phyloP scores from a whole-genome alignment of 2,329 filamentous ascomycete genomes.

The Didymella keratinophila region DNA sequence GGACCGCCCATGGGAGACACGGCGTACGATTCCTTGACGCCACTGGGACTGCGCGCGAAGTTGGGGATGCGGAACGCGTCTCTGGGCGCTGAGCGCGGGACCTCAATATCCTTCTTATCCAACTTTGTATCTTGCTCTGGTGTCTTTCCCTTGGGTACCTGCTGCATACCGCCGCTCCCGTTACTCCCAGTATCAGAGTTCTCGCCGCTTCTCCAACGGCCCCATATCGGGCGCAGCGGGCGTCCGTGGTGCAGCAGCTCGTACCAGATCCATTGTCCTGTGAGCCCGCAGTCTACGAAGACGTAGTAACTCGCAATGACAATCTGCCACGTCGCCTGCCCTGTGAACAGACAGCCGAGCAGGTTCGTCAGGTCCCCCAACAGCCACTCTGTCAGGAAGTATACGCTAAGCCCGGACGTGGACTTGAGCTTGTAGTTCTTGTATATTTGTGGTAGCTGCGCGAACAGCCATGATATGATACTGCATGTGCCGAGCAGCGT shows the following conservation, averaged over 20 bases:
- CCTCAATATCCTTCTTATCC: constrained; percentile 23
- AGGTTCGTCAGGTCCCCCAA: constrained; percentile 70
- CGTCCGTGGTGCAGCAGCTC: constrained; percentile 62
- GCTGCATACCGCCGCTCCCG: constrained; percentile 37
- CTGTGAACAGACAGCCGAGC: constrained; percentile 68
- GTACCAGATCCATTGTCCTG: constrained; percentile 72
- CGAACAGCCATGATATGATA: constrained; percentile 73
- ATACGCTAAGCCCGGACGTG: constrained; percentile 70
- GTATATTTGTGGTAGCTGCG: constrained; percentile 73
- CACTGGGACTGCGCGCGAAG: constrained; percentile 44
- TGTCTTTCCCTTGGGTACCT: constrained; percentile 32
- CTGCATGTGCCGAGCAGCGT: constrained; percentile 67
- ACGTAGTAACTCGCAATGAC: constrained; percentile 72
- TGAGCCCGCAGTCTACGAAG: constrained; percentile 68
- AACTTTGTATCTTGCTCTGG: constrained; percentile 22
- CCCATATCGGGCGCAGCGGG: constrained; percentile 51
- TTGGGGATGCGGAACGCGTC: constrained; percentile 50
- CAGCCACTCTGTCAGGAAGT: constrained; percentile 72
- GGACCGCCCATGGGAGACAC: constrained; percentile 24
- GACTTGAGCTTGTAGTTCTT: constrained; percentile 71
- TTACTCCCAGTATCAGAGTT: constrained; percentile 22
- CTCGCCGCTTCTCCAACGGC: constrained; percentile 33
- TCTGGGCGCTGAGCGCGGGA: constrained; percentile 41
- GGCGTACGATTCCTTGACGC: constrained; percentile 37
- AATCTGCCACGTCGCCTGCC: constrained; percentile 72